Percentiles rank a stretch among this genome's conserved stretches.
Conservation (phyloP, 805 yeast genomes). For the Zygosaccharomyces pseudorouxii region DNA sequence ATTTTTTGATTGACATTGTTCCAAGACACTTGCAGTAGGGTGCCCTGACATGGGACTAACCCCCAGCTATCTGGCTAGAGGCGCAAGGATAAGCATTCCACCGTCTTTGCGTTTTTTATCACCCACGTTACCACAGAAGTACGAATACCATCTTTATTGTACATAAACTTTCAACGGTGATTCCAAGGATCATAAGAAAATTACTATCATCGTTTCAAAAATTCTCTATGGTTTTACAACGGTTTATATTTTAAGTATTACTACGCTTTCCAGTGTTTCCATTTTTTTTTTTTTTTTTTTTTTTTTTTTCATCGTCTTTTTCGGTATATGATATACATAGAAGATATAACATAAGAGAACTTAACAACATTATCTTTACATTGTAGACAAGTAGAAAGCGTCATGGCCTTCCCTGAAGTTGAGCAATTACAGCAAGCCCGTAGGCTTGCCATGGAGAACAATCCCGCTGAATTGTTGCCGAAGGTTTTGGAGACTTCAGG, state of each 20-base stretch:
- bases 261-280: not conserved
- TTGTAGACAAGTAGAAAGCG: not conserved
- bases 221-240: not conserved
- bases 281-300: not conserved
- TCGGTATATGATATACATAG: conserved; percentile 1
- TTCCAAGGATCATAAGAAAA: not conserved
- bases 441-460: conserved; percentile 30
- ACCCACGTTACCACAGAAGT: not conserved
- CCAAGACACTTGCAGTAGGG: conserved; percentile 40
- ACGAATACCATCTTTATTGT: not conserved
- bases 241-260: not conserved
- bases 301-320: not conserved
- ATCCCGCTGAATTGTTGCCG: conserved; percentile 30
- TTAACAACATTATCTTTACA: not conserved
- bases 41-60: not conserved
- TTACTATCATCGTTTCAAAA: not conserved
- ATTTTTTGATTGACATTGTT: conserved; percentile 90
- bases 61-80: not conserved
- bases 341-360: not conserved
- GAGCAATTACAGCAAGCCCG: conserved; percentile 31
- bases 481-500: conserved; percentile 33
- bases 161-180: not conserved
- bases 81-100: not conserved
- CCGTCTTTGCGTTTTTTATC: not conserved
- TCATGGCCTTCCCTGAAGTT: conserved; percentile 19